Percentiles rank a stretch among this genome's conserved stretches.
These are phyloP conservation scores for Saccharomyces hybrid DNA, from an alignment of 1,139 yeast genomes.

Conservation along the genomic window DNA sequence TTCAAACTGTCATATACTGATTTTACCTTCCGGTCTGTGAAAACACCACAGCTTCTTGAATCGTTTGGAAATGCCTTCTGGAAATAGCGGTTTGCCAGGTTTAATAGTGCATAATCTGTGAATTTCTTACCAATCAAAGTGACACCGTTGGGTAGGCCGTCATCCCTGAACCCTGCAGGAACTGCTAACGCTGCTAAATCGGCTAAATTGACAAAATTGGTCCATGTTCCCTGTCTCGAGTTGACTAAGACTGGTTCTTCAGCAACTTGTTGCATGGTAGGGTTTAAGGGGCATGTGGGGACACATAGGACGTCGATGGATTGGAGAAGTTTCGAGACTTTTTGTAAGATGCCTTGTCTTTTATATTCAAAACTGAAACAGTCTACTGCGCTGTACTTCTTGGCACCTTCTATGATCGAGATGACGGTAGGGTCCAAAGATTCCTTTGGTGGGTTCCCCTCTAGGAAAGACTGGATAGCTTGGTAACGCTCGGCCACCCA, in stretches of 20 bases:
- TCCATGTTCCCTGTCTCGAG: conserved; percentile 91
- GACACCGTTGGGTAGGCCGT: conserved; percentile 85
- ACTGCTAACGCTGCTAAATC: conserved; percentile 87
- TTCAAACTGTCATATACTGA: conserved; percentile 36
- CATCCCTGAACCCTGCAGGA: conserved; percentile 78
- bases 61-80: conserved; percentile 40
- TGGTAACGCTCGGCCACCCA: conserved; percentile 96
- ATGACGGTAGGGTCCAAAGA: conserved; percentile 76
- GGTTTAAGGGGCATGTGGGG: conserved; percentile 92
- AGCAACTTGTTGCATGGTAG: conserved; percentile 62
- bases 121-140: conserved; percentile 75
- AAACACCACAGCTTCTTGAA: conserved; percentile 42
- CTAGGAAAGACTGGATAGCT: conserved; percentile 67
- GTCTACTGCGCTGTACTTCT: conserved; percentile 68
- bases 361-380: conserved; percentile 78
- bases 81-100: conserved; percentile 68
- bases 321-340: conserved; percentile 46
- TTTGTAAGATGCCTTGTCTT: conserved; percentile 66
- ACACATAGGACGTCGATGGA: conserved; percentile 70
- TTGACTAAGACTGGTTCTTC: conserved; percentile 76
- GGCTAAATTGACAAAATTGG: conserved; percentile 90
- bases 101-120: conserved; percentile 81
- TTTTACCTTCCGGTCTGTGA: conserved; percentile 15
- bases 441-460: conserved; percentile 59
- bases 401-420: conserved; percentile 69